Base-by-base conservation (phyloP, 176 grass and related monocot genomes). In the Hsuehochloa calcarea region DNA sequence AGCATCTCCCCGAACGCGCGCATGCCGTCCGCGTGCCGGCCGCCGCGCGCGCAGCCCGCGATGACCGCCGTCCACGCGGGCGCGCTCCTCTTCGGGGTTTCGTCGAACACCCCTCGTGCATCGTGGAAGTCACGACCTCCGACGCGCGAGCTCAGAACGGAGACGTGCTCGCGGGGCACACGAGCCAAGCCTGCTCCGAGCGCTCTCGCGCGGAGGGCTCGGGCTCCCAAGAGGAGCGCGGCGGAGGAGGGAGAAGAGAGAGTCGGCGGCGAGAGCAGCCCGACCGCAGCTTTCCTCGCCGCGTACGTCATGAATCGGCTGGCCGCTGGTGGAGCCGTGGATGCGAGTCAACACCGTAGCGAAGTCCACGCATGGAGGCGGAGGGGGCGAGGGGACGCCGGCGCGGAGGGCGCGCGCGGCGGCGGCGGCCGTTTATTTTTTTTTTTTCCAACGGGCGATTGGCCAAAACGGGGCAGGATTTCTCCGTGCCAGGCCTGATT, bases 1-100 rank as follows among this genome's bases (percentile, higher is more conserved):
- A 94, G 47, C 88, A 92, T 94, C 23, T 72, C 69, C 55, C 5
- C 4, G 35, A 94, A 94, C 17, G 73, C 55, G 1, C 41, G 35
- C 63, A 94, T 25, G 15, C 88, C 90, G 2, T 83, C 75, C 22
- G 61, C 56, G 16, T 84, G 51, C 82, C 75, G 35, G 0, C 85
- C 85, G 0, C 19, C 66, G 1, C 90, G 82, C 29, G 93, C 83
- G 27, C 80, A 90, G 27, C 68, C 22, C 0, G 90, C 85, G 64
- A 92, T 94, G 38, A 56, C 26, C 9, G 86, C 45, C 3, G 93
- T 90, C 92, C 93, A 90, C 8, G 31, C 56, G 34, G 61, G 58
- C 10, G 72, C 5, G 70, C 43, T 86, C 88, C 78, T 51, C 17
- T 13, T 43, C 3, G 78, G 70, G 8, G 35, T 86, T 85, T 69